Evolutionary conservation across 2,329 filamentous ascomycete genomes (phyloP).

Genomic region (Alternaria atra): DNA sequence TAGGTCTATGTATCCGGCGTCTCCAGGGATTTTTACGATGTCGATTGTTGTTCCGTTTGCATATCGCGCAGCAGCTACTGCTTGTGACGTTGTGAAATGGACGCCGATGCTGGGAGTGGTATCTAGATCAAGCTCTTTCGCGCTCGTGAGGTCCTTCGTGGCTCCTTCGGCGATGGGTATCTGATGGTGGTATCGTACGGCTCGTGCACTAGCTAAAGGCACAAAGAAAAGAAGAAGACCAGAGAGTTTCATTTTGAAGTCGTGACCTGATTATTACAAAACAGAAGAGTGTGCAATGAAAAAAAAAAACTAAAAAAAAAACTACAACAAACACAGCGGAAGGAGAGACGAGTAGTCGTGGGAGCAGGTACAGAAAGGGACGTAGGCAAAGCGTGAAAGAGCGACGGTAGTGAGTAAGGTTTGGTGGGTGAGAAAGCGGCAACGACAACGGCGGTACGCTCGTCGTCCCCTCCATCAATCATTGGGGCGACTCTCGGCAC

Average conservation of each 20-base stretch:
- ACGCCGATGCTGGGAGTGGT: constrained; percentile 30
- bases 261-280: constrained; percentile 5
- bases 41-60: constrained; percentile 33
- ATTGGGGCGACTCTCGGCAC: constrained; percentile 1
- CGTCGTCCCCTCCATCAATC: background rate
- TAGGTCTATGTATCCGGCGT: constrained; percentile 33
- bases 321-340: background rate
- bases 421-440: background rate
- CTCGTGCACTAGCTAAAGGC: constrained; percentile 21
- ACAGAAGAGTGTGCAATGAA: background rate
- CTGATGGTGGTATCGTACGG: constrained; percentile 13
- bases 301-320: background rate
- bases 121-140: constrained; percentile 3
- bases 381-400: background rate
- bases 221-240: constrained; percentile 11
- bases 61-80: constrained; percentile 34
- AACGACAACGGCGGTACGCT: constrained; percentile 3
- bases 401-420: constrained; percentile 2
- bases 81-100: constrained; percentile 41
- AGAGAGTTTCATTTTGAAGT: constrained; percentile 14
- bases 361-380: background rate
- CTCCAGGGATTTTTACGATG: constrained; percentile 33
- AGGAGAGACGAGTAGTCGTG: background rate
- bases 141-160: background rate
- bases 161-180: constrained; percentile 7